Evolutionary conservation across 108 stramenopile species (phyloP).

Genomic region (Skeletonema grethae): DNA sequence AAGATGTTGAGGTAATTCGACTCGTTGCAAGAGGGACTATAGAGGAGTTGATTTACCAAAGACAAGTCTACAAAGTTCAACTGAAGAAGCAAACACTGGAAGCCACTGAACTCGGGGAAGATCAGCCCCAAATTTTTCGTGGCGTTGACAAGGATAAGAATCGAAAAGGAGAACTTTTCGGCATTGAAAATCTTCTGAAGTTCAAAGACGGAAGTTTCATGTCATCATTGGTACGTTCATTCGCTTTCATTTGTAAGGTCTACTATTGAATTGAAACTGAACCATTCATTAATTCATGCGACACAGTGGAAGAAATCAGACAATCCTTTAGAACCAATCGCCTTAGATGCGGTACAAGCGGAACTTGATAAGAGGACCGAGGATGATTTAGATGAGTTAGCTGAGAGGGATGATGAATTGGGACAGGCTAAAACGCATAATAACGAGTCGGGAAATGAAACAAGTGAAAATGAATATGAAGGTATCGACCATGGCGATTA

Average conservation of each 20-base stretch:
- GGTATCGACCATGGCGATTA: conserved; percentile 65
- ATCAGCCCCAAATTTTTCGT: conserved; percentile 64
- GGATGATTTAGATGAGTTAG: conserved; percentile 32
- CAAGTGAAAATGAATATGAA: conserved; percentile 21
- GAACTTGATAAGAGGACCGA: conserved; percentile 26
- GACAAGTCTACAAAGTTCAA: conserved; percentile 95
- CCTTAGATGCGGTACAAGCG: conserved; percentile 27
- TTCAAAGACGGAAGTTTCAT: conserved; percentile 84
- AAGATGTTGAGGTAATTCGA: conserved; percentile 84
- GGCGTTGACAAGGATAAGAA: conserved; percentile 68
- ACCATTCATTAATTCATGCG: neutral
- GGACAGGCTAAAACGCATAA: conserved; percentile 8
- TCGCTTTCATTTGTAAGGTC: neutral
- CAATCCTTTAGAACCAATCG: conserved; percentile 47
- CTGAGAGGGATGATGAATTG: conserved; percentile 26
- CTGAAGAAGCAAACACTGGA: conserved; percentile 82
- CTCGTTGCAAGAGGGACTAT: conserved; percentile 88
- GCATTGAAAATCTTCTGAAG: conserved; percentile 77
- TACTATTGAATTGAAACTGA: neutral
- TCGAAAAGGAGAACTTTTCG: conserved; percentile 86
- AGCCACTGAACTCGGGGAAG: conserved; percentile 33
- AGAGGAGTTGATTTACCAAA: conserved; percentile 91
- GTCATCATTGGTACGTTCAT: conserved; percentile 56
- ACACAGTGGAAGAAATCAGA: conserved; percentile 37
- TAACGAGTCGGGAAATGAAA: conserved; percentile 15